A percentile compares a stretch with the other conserved stretches of the same genome.
Conservation (phyloP, 106 monocot genomes). For the Dioscorea zingiberensis region DNA sequence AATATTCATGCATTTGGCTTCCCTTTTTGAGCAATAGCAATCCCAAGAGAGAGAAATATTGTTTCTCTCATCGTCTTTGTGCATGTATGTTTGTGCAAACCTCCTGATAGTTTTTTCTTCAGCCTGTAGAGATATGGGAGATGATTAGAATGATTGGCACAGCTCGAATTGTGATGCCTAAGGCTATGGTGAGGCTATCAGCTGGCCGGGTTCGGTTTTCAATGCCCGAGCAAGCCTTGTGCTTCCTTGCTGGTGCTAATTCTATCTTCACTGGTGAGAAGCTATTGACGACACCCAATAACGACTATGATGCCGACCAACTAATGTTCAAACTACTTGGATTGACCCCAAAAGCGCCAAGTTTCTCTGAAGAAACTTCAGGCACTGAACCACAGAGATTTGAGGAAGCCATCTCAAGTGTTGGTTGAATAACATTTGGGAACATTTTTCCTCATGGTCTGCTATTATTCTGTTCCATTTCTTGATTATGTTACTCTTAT, state of each 20-base stretch:
- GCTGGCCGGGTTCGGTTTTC: slow-evolving; percentile 89
- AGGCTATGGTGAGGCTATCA: slow-evolving; percentile 91
- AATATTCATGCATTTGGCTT: too few species aligned
- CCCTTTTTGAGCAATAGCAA: too few species aligned
- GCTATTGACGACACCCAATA: slow-evolving; percentile 83
- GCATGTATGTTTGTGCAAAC: too few species aligned
- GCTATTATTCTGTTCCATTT: too few species aligned
- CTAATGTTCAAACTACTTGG: slow-evolving; percentile 91
- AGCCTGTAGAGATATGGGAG: slow-evolving; percentile 92
- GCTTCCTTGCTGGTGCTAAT: slow-evolving; percentile 93
- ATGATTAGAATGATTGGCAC: slow-evolving; percentile 97
- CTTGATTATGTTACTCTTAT: too few species aligned
- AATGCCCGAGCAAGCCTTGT: slow-evolving; percentile 90
- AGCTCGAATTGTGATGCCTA: slow-evolving; percentile 92
- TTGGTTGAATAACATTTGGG: slow-evolving; percentile 14
- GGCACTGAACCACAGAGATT: slow-evolving; percentile 10
- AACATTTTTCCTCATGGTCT: too few species aligned
- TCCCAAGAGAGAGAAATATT: too few species aligned
- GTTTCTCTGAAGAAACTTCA: slow-evolving; percentile 32
- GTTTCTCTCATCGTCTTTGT: too few species aligned
- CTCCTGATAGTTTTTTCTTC: background rate
- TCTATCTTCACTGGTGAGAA: slow-evolving; percentile 97
- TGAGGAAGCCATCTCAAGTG: slow-evolving; percentile 32
- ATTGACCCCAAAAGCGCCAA: slow-evolving; percentile 71
- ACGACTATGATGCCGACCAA: slow-evolving; percentile 81